Conservation (phyloP, 2,329 filamentous ascomycete genomes). For the Aspergillus quadricinctus region DNA sequence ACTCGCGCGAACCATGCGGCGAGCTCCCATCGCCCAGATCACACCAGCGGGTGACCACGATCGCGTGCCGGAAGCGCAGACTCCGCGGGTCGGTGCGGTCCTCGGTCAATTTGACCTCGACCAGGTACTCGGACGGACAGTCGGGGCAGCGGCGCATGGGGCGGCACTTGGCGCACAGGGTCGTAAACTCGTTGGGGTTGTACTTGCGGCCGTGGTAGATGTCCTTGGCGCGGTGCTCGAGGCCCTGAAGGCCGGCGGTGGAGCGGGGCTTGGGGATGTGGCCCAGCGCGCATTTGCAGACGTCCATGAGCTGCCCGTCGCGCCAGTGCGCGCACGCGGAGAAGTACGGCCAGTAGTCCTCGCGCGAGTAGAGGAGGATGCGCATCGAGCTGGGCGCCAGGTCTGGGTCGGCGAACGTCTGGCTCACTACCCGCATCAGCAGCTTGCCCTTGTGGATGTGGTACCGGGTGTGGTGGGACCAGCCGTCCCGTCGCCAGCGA, state of each 20-base stretch:
- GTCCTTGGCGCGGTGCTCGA: constrained; percentile 42
- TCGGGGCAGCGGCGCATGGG: constrained; percentile 59
- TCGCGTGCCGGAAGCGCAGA: constrained; percentile 52
- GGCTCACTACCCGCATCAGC: constrained; percentile 55
- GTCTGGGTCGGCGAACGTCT: constrained; percentile 48
- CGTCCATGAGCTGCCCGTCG: constrained; percentile 56
- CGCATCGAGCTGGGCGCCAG: constrained; percentile 51
- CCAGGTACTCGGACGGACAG: constrained; percentile 59
- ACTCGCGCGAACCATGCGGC: constrained; percentile 47
- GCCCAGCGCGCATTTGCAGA: constrained; percentile 57
- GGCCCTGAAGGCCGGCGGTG: constrained; percentile 36
- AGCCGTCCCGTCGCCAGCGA: constrained; percentile 53
- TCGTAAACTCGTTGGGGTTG: constrained; percentile 42
- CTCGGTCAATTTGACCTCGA: constrained; percentile 57
- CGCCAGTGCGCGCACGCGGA: constrained; percentile 60
- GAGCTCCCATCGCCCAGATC: constrained; percentile 55
- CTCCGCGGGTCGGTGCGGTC: constrained; percentile 45
- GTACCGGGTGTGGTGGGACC: constrained; percentile 54
- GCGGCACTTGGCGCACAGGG: constrained; percentile 52
- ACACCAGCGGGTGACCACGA: constrained; percentile 59
- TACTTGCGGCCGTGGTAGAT: constrained; percentile 18
- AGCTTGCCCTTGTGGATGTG: constrained; percentile 51
- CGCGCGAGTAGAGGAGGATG: constrained; percentile 55
- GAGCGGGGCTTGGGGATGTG: constrained; percentile 50
- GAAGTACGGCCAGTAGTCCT: constrained; percentile 61